phyloP scores from a whole-genome alignment of 2,329 filamentous ascomycete species.

The Penicillium rolfsii region DNA sequence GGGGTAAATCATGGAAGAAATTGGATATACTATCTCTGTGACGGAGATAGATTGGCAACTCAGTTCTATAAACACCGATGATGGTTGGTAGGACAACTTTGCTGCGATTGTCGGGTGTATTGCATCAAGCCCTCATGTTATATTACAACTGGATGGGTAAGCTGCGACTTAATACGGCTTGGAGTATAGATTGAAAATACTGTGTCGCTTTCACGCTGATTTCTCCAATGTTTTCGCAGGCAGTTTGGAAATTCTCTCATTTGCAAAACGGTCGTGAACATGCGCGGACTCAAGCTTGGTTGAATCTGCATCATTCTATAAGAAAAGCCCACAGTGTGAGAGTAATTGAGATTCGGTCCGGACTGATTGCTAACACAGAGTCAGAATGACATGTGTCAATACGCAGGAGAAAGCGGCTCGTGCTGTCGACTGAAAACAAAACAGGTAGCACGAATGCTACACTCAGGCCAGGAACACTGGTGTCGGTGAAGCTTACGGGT shows the following conservation, averaged over 20 bases:
- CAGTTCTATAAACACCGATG: background rate
- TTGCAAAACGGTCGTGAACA: background rate
- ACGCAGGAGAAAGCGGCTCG: background rate
- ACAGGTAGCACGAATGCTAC: conserved; percentile 8
- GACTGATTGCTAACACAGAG: background rate
- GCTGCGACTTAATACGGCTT: background rate
- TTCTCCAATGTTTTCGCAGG: background rate
- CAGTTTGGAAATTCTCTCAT: background rate
- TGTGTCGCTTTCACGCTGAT: too few species aligned
- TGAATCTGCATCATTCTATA: background rate
- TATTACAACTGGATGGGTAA: background rate
- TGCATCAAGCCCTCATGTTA: background rate
- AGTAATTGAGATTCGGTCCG: background rate
- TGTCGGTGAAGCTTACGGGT: conserved; percentile 7
- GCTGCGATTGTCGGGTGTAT: background rate
- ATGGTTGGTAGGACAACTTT: background rate
- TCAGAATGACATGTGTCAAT: background rate
- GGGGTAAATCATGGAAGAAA: background rate
- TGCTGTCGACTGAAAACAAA: background rate
- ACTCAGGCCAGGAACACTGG: background rate
- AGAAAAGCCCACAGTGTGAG: too few species aligned
- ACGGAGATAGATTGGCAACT: background rate
- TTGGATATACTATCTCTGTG: background rate
- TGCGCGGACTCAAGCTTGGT: background rate
- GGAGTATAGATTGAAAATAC: background rate